These are phyloP conservation scores for Candida ulmi DNA, from an alignment of 805 yeast species.

Conservation along the genomic window DNA sequence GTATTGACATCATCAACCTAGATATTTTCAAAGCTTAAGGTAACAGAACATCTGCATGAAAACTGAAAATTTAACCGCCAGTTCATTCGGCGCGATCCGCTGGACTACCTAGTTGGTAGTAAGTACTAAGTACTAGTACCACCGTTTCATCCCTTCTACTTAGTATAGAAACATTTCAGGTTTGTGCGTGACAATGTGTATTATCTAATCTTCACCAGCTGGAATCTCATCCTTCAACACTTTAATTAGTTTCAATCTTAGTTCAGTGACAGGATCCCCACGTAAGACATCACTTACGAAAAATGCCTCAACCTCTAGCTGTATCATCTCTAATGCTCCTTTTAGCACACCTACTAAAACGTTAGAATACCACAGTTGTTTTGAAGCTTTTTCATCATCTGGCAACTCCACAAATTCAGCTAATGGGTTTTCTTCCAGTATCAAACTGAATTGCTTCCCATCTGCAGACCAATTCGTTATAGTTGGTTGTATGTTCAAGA, in stretches of 20 bases:
- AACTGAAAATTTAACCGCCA: too few relatives aligned
- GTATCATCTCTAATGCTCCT: constrained; percentile 95
- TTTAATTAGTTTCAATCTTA: constrained; percentile 63
- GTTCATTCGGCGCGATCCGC: too few relatives aligned
- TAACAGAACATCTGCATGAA: too few relatives aligned
- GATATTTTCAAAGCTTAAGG: too few relatives aligned
- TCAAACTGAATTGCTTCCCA: constrained; percentile 65
- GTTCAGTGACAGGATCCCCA: constrained; percentile 79
- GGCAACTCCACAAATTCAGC: constrained; percentile 96
- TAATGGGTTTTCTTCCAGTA: constrained; percentile 81
- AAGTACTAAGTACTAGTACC: too few relatives aligned
- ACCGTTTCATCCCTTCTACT: too few relatives aligned
- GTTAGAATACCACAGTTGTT: constrained; percentile 89
- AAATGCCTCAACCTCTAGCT: constrained; percentile 77
- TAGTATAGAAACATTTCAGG: too few relatives aligned
- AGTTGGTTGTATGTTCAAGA: constrained; percentile 74
- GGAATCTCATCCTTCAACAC: constrained; percentile 92
- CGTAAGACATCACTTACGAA: constrained; percentile 77
- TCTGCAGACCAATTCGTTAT: constrained; percentile 74
- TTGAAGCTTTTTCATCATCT: constrained; percentile 60
- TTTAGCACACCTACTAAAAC: constrained; percentile 83
- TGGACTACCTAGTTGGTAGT: too few relatives aligned
- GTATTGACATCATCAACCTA: too few relatives aligned
- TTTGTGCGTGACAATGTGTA: too few relatives aligned
- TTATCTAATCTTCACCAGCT: constrained; percentile 78